Evolutionary conservation across 805 yeast genomes (phyloP).

Genomic region (Pichia rugopelliculosa): DNA sequence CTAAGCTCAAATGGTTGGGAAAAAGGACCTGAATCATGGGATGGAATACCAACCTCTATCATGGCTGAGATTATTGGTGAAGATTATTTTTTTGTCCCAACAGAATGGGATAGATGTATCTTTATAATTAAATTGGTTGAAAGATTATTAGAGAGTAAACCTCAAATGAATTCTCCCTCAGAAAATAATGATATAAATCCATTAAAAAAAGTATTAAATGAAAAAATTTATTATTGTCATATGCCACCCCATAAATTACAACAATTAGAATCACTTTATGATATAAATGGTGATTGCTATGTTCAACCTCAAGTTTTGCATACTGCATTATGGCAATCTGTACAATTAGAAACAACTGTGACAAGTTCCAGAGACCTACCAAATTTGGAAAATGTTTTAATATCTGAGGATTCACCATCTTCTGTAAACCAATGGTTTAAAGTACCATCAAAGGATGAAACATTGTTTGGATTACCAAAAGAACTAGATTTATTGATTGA

Average conservation of each 20-base stretch:
- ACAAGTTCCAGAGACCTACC: constrained; percentile 24
- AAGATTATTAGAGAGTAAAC: constrained; percentile 22
- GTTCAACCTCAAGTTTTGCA: constrained; percentile 34
- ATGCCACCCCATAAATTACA: constrained; percentile 41
- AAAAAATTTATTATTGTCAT: constrained; percentile 41
- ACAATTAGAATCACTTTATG: constrained; percentile 34
- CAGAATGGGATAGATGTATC: constrained; percentile 49
- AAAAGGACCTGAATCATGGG: constrained; percentile 39
- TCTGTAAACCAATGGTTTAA: constrained; percentile 29
- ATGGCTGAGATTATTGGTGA: constrained; percentile 39
- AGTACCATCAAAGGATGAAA: constrained; percentile 41
- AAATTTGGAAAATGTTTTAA: constrained; percentile 24
- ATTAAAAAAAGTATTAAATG: constrained; percentile 32
- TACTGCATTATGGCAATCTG: constrained; percentile 44
- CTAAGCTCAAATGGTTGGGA: constrained; percentile 45
- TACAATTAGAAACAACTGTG: constrained; percentile 35
- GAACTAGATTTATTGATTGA: constrained; percentile 21
- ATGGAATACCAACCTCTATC: constrained; percentile 35
- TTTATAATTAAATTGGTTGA: constrained; percentile 38
- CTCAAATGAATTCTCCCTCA: background rate
- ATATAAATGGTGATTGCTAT: constrained; percentile 31
- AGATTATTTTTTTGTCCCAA: constrained; percentile 46
- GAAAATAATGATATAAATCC: constrained; percentile 10
- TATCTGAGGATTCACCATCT: constrained; percentile 24
- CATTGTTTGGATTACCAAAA: constrained; percentile 38